Evolutionary conservation across 2,329 filamentous ascomycete species (phyloP).

Genomic region (Chalara sp.): DNA sequence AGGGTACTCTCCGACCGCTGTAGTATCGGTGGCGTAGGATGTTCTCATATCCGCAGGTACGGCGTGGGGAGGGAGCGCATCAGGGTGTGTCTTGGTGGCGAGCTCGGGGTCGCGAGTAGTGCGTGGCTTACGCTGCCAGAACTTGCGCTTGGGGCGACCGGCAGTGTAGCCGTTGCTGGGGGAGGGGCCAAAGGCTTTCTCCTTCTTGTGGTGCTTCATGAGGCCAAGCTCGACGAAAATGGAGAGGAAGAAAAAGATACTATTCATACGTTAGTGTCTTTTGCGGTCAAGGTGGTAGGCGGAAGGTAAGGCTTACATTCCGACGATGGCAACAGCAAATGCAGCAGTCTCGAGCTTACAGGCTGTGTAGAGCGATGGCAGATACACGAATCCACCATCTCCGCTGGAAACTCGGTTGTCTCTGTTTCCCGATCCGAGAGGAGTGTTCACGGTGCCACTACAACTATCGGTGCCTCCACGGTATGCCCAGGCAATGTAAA

Average conservation of each 20-base stretch:
- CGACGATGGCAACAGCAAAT: conserved; percentile 73
- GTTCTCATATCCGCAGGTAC: neutral
- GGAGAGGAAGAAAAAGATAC: conserved; percentile 69
- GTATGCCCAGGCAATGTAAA: conserved; percentile 75
- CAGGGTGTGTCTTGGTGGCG: conserved; percentile 3
- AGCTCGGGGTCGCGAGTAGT: conserved; percentile 11
- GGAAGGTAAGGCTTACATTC: conserved; percentile 48
- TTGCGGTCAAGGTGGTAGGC: neutral
- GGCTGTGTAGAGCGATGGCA: conserved; percentile 45
- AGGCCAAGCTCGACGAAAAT: conserved; percentile 63
- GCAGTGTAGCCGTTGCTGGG: conserved; percentile 63
- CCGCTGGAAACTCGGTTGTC: conserved; percentile 42
- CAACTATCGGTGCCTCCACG: conserved; percentile 63
- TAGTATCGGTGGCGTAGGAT: neutral
- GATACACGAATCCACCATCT: conserved; percentile 33
- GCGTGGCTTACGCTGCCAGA: conserved; percentile 22
- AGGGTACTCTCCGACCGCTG: neutral
- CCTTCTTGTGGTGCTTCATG: conserved; percentile 63
- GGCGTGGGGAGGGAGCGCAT: neutral
- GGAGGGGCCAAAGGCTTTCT: conserved; percentile 63
- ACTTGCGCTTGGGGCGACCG: conserved; percentile 38
- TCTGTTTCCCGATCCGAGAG: conserved; percentile 57
- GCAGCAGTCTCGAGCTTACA: conserved; percentile 72
- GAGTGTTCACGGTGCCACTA: conserved; percentile 55
- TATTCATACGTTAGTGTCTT: conserved; percentile 23